phyloP scores from a whole-genome alignment of 495 filamentous ascomycete genomes.

The Neurospora sp. region DNA sequence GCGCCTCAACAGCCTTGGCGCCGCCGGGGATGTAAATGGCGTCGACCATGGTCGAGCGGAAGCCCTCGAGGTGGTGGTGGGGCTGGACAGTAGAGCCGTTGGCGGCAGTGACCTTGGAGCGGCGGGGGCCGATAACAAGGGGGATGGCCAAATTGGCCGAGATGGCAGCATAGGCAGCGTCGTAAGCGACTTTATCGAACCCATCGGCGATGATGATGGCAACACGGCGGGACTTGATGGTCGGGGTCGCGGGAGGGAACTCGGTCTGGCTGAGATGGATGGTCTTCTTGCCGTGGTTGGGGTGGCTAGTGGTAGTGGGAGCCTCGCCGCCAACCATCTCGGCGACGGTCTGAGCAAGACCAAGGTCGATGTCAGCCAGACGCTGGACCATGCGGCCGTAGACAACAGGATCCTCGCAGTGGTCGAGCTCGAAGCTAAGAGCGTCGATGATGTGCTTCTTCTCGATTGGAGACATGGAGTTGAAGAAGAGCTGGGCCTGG shows the following conservation, averaged over 20 bases:
- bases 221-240: constrained; percentile 61
- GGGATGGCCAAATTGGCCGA: constrained; percentile 53
- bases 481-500: constrained; percentile 69
- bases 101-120: constrained; percentile 50
- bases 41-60: constrained; percentile 82
- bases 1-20: constrained; percentile 43
- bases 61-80: constrained; percentile 73
- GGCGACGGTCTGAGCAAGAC: constrained; percentile 60
- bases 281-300: constrained; percentile 59
- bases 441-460: constrained; percentile 61
- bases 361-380: constrained; percentile 61
- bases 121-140: constrained; percentile 57
- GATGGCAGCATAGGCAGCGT: constrained; percentile 51
- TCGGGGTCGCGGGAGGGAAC: constrained; percentile 49
- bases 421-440: constrained; percentile 75
- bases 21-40: constrained; percentile 74
- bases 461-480: constrained; percentile 63
- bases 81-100: constrained; percentile 51
- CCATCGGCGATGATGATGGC: constrained; percentile 77
- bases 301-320: constrained; percentile 37
- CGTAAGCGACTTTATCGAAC: constrained; percentile 58
- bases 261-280: constrained; percentile 60
- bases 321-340: constrained; percentile 56
- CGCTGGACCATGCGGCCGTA: constrained; percentile 64
- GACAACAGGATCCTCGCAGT: constrained; percentile 78